These are phyloP conservation scores for Euphorbia peplus DNA, from an alignment of 345 rosid genomes.

Conservation along the genomic window DNA sequence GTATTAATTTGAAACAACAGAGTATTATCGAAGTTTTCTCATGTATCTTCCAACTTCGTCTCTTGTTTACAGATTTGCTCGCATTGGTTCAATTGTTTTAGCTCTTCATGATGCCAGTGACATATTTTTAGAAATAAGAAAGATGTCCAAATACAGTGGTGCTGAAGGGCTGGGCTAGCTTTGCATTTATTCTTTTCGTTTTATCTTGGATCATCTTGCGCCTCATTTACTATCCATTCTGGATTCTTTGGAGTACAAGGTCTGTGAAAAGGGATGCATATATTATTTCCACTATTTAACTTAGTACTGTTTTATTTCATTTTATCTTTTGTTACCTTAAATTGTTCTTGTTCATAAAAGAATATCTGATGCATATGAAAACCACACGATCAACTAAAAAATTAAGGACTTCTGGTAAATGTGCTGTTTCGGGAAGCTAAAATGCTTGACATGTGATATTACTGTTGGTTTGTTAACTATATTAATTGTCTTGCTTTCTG, in stretches of 20 bases:
- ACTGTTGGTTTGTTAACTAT: background rate
- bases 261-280: slow-evolving; percentile 28
- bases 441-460: background rate
- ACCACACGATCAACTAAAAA: background rate
- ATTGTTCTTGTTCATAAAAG: background rate
- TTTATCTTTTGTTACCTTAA: background rate
- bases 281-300: background rate
- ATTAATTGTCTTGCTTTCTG: background rate
- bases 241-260: slow-evolving; percentile 99
- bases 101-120: slow-evolving; percentile 98
- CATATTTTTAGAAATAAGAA: slow-evolving; percentile 87
- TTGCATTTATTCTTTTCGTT: slow-evolving; percentile 74
- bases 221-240: slow-evolving; percentile 88
- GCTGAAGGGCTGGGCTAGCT: slow-evolving; percentile 75
- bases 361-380: background rate
- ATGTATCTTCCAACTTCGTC: slow-evolving; percentile 2
- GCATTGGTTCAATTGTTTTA: slow-evolving; percentile 86
- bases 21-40: background rate
- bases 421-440: slow-evolving; percentile 2
- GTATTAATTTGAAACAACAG: too few relatives aligned
- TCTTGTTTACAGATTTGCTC: slow-evolving; percentile 61
- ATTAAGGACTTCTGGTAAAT: background rate
- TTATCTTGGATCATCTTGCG: slow-evolving; percentile 86
- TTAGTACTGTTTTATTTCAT: too few relatives aligned
- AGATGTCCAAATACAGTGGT: slow-evolving; percentile 89